phyloP scores from a whole-genome alignment of 805 yeast species.

The Saturnispora kantuleensis region DNA sequence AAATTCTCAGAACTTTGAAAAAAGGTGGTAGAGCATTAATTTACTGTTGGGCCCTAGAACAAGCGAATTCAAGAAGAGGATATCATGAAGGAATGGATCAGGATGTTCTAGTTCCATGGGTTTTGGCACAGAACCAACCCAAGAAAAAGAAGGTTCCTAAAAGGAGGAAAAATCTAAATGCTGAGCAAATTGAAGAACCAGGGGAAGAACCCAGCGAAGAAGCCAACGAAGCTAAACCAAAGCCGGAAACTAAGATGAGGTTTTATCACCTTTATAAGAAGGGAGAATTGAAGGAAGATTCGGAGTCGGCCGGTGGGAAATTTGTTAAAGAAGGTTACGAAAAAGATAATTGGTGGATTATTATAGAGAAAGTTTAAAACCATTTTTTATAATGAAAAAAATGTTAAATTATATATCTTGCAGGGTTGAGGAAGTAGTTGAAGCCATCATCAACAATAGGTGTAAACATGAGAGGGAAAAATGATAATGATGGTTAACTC shows the following conservation, averaged over 20 bases:
- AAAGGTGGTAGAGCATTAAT: conserved; percentile 62
- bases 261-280: conserved; percentile 79
- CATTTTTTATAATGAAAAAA: background rate
- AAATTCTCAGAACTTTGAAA: conserved; percentile 47
- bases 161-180: background rate
- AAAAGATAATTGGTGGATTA: conserved; percentile 88
- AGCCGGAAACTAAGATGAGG: conserved; percentile 55
- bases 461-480: background rate
- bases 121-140: conserved; percentile 42
- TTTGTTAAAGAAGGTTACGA: conserved; percentile 76
- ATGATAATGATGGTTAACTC: conserved; percentile 9
- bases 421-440: background rate
- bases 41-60: conserved; percentile 97
- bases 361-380: conserved; percentile 29
- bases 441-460: conserved; percentile 7
- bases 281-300: conserved; percentile 76
- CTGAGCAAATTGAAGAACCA: conserved; percentile 5
- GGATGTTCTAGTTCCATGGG: conserved; percentile 96
- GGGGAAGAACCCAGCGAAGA: conserved; percentile 19
- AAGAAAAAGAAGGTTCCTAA: conserved; percentile 25
- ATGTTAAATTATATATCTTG: too few relatives aligned
- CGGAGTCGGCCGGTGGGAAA: conserved; percentile 56
- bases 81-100: conserved; percentile 87
- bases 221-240: conserved; percentile 13
- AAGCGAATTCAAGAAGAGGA: conserved; percentile 77